phyloP scores from a whole-genome alignment of 352 stramenopile genomes.

The Phytophthora sansomeana region DNA sequence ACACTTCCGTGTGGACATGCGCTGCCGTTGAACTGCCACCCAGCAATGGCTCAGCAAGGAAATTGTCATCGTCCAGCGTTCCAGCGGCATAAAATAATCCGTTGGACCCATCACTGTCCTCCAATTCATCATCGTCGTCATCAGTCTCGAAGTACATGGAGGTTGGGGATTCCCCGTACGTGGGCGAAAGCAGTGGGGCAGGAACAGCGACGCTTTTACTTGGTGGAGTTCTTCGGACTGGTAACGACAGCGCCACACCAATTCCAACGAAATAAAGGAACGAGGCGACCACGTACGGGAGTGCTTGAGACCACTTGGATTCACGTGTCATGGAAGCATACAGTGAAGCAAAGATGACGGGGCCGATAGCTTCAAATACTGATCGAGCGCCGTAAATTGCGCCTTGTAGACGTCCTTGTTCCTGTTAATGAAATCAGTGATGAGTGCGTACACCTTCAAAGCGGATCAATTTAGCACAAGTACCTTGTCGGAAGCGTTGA shows the following conservation, averaged over 20 bases:
- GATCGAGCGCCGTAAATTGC: conserved; percentile 74
- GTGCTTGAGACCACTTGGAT: conserved; percentile 49
- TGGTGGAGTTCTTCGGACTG: conserved; percentile 27
- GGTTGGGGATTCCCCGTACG: conserved; percentile 45
- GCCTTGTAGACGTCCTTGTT: conserved; percentile 80
- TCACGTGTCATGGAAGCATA: conserved; percentile 63
- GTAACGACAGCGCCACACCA: conserved; percentile 56
- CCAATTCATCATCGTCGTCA: conserved; percentile 43
- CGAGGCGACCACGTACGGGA: conserved; percentile 70
- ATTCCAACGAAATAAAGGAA: conserved; percentile 60
- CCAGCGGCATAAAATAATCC: conserved; percentile 33
- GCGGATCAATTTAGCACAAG: background rate
- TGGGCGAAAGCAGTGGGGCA: conserved; percentile 49
- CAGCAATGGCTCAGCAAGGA: conserved; percentile 63
- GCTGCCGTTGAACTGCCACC: conserved; percentile 18
- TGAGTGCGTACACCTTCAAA: background rate
- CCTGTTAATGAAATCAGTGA: conserved; percentile 27
- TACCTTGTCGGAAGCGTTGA: conserved; percentile 58
- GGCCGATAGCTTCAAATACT: conserved; percentile 67
- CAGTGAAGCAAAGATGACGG: conserved; percentile 62
- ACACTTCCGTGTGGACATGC: conserved; percentile 20
- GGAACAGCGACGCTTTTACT: conserved; percentile 19
- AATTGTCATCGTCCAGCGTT: conserved; percentile 32
- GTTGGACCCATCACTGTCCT: conserved; percentile 18
- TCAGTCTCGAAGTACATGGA: conserved; percentile 66